These are phyloP conservation scores for Xanthoconium separans DNA, from an alignment of 1,284 basidiomycete genomes.

Conservation along the genomic window DNA sequence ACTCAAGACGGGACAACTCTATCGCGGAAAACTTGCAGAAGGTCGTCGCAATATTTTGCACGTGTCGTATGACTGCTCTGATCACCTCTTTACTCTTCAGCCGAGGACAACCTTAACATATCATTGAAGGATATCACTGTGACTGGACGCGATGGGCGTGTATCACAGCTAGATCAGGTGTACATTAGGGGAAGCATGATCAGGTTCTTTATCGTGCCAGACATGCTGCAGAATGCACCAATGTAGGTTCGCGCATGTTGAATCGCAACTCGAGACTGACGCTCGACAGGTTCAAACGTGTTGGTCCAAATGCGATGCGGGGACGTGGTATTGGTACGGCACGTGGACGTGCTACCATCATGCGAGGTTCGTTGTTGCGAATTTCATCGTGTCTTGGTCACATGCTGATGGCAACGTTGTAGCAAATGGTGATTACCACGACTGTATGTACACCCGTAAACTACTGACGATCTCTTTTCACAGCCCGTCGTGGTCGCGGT, in stretches of 20 bases:
- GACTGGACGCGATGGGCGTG: constrained; percentile 95
- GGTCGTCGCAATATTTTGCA: constrained; percentile 42
- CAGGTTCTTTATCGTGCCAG: constrained; percentile 98
- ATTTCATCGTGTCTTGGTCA: constrained; percentile 1
- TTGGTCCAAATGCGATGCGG: constrained; percentile 97
- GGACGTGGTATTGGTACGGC: constrained; percentile 99
- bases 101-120: constrained; percentile 98
- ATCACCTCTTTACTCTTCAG: constrained; percentile 45
- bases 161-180: constrained; percentile 98
- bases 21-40: constrained; percentile 96
- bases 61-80: constrained; percentile 15
- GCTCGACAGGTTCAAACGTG: constrained; percentile 90
- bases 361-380: constrained; percentile 66
- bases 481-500: constrained; percentile 83
- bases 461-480: constrained; percentile 15
- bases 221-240: constrained; percentile 98
- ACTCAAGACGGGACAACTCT: constrained; percentile 96
- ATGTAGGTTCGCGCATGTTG: constrained; percentile 65
- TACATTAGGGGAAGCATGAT: constrained; percentile 99
- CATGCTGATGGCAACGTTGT: constrained; percentile 21
- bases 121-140: constrained; percentile 97
- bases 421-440: constrained; percentile 59
- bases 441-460: neutral
- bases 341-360: constrained; percentile 94
- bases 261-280: constrained; percentile 9